Base-by-base conservation (phyloP, 345 rosid species). In the Boechera stricta region DNA sequence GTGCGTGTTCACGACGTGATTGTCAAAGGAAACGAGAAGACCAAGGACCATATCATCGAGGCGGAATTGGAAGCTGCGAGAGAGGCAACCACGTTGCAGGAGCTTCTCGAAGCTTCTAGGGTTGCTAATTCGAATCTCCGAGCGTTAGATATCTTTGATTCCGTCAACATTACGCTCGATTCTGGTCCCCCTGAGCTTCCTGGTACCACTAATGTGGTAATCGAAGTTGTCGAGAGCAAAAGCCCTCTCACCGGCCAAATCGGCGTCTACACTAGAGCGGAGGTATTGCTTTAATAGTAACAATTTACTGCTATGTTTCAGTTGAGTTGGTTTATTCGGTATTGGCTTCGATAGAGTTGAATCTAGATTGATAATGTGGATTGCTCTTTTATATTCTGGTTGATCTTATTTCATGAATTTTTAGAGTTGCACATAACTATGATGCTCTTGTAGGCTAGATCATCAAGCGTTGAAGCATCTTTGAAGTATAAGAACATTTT, bases 181-280 rank as follows among this genome's bases (percentile, higher is more conserved):
- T 82, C 96, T 4, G 98, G 97, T 15, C 98, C 98, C 10, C 85
- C 84, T 7, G 98, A 95, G 87, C 88, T 95, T 11, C 91, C 99
- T 7, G 98, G 90, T 10, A 89, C 97, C 2, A 86, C 93, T 16
- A 91, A 90, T 72, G 96, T 91, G 10, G 73, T 95, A 4, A 83
- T 91, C 56, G 81, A 92, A 51, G 93, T 95, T 53, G 84, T 81
- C 33, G 99, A 95, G 83, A 77, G 86, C 49, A 69, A 61, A 55
- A 86, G 71, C 71, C 91, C 91, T 2, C 51, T 88, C 33, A 76
- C 91, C 5, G 96, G 94, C 47, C 88, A 88, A 79, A 76, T 88
- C 38, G 98, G 99, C 6, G 88, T 84, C 32, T 92, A 83, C 75
- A 85, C 94, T 3, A 89, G 78, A 84, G 85, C 88, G 18, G 86